These are phyloP conservation scores for Lodderomyces orthopsilosis DNA, from an alignment of 1,139 yeast genomes.

Conservation along the genomic window DNA sequence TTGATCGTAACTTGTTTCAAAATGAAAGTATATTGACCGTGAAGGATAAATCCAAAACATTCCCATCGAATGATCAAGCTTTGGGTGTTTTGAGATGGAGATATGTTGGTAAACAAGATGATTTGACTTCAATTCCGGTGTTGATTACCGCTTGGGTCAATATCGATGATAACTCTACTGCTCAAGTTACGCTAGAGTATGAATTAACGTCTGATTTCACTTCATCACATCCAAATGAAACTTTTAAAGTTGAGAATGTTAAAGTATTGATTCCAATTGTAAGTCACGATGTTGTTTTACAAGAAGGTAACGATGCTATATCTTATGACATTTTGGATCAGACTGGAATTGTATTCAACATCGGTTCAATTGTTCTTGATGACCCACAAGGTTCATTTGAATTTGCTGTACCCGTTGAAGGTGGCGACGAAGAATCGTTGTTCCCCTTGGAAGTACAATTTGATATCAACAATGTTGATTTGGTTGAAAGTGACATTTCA, in stretches of 20 bases:
- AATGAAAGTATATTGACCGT: conserved; percentile 60
- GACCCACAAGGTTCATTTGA: conserved; percentile 75
- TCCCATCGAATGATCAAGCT: conserved; percentile 89
- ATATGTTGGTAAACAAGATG: conserved; percentile 60
- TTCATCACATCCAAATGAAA: conserved; percentile 32
- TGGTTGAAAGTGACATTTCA: conserved; percentile 39
- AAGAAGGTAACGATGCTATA: conserved; percentile 43
- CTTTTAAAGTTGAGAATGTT: conserved; percentile 48
- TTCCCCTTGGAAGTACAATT: conserved; percentile 82
- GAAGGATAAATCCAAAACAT: conserved; percentile 73
- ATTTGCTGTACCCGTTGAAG: conserved; percentile 63
- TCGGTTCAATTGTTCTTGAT: conserved; percentile 47
- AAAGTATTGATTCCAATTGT: conserved; percentile 65
- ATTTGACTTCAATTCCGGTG: conserved; percentile 62
- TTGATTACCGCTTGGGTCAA: conserved; percentile 84
- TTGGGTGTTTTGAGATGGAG: conserved; percentile 93
- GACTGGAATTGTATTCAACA: conserved; percentile 58
- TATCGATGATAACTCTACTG: conserved; percentile 53
- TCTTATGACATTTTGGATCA: conserved; percentile 52
- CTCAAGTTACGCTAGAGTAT: conserved; percentile 84
- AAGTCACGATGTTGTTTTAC: conserved; percentile 55
- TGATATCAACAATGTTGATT: conserved; percentile 30
- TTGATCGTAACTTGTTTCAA: conserved; percentile 72
- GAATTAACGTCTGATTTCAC: conserved; percentile 54
- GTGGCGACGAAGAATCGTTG: conserved; percentile 81